Base-by-base conservation (phyloP, 2,329 filamentous ascomycete genomes). In the Beauveria sp. region DNA sequence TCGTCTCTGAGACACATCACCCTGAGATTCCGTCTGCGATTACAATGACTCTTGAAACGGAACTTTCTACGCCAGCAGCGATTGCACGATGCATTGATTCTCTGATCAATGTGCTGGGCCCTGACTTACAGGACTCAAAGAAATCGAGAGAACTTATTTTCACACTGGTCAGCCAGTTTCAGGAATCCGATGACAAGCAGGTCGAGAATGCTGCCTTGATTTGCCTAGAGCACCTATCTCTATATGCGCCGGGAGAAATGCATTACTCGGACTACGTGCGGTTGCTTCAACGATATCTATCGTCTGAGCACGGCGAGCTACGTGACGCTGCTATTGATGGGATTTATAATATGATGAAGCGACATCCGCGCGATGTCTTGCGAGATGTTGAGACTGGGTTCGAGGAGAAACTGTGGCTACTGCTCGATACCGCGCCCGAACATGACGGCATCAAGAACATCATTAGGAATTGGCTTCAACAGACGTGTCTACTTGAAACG, bases 21-120 rank as follows among this genome's bases (percentile, higher is more conserved):
- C 81, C 90, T 28, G 93, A 98, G 71, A 86, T 91, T 24, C 80
- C 86, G 4, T 90, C 90, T 1, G 79, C 90, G 46, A 87, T 91
- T 8, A 92, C 90, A 0, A 97, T 95, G 69, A 98, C 96, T 70
- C 83, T 96, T 42, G 93, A 97, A 73, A 81, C 96, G 67, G 91
- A 95, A 61, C 80, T 93, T 26, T 87, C 91, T 6, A 93, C 93
- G 0, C 85, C 89, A 1, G 87, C 91, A 22, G 89, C 92, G 1
- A 87, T 98, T 64, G 89, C 90, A 38, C 87, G 91, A 67, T 96
- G 91, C 67, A 87, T 97, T 34, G 93, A 98, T 73, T 95, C 93
- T n/a, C 81, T 96, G 26, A 92, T 99, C 76, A 98, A 98, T 67
- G 95, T 99, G 10, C 82, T 99, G 12, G 95, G 95, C 0, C 95